A percentile compares a stretch with the other conserved stretches of the same genome.
Conservation (phyloP, 2,329 filamentous ascomycete species). For the Aspergillus sp. region DNA sequence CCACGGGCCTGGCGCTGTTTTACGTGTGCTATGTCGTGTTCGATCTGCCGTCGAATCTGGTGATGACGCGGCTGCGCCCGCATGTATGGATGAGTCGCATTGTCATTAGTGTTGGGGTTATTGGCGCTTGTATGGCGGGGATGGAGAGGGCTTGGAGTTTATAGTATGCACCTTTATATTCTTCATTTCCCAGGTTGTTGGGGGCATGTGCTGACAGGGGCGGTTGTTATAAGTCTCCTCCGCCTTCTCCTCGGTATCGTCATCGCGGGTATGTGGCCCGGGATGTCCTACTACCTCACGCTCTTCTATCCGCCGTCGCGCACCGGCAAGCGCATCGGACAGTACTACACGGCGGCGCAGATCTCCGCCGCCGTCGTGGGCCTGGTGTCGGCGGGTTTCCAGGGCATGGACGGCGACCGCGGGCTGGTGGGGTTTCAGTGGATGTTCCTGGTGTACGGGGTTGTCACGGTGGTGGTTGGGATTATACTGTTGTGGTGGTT, state of each 20-base stretch:
- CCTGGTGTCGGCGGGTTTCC: constrained; percentile 82
- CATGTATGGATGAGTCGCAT: constrained; percentile 89
- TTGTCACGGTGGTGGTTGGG: constrained; percentile 65
- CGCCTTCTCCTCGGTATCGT: constrained; percentile 78
- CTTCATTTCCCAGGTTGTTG: not conserved
- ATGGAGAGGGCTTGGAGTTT: constrained; percentile 77
- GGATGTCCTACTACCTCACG: constrained; percentile 87
- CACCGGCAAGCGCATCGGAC: constrained; percentile 78
- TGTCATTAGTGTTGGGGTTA: constrained; percentile 75
- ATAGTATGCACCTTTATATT: constrained; percentile 47
- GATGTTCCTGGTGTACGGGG: constrained; percentile 84
- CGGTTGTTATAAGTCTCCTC: constrained; percentile 45
- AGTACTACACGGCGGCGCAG: constrained; percentile 83
- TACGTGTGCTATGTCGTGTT: constrained; percentile 90
- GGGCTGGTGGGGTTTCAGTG: constrained; percentile 60
- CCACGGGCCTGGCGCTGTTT: constrained; percentile 76
- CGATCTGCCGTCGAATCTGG: constrained; percentile 76
- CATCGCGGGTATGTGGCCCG: constrained; percentile 90
- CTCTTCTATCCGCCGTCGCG: constrained; percentile 83
- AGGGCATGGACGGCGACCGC: constrained; percentile 72
- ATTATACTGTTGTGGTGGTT: constrained; percentile 79
- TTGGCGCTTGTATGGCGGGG: constrained; percentile 74
- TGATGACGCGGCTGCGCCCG: constrained; percentile 79
- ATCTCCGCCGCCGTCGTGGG: constrained; percentile 84
- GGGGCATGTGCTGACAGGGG: not conserved